Evolutionary conservation across 2,329 filamentous ascomycete species (phyloP).

Genomic region (Diaporthe sp.): DNA sequence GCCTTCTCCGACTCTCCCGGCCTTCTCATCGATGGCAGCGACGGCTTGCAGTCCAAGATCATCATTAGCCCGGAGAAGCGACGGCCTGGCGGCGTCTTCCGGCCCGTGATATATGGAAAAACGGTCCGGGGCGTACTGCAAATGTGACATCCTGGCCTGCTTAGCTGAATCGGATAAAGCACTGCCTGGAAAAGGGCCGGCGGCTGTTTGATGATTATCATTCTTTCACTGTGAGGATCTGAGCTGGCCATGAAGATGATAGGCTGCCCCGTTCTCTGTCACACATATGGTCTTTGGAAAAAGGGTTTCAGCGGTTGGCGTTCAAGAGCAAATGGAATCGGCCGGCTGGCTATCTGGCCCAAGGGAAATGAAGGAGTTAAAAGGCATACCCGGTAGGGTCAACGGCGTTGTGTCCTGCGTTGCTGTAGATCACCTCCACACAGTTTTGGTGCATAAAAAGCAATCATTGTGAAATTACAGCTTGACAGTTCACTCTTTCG

Average conservation of each 20-base stretch:
- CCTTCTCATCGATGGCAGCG: neutral
- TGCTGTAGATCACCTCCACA: neutral
- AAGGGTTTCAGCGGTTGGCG: neutral
- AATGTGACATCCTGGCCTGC: neutral
- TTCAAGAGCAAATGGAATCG: conserved; percentile 6
- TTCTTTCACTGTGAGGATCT: neutral
- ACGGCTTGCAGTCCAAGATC: neutral
- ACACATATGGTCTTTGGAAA: neutral
- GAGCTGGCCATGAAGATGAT: neutral
- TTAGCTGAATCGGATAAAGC: no score
- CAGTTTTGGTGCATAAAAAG: neutral
- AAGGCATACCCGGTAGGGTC: conserved; percentile 21
- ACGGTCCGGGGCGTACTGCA: conserved; percentile 29
- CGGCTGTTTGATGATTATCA: neutral
- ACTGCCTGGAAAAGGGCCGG: neutral
- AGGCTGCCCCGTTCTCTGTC: neutral
- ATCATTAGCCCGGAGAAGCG: conserved; percentile 13
- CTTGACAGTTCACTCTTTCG: neutral
- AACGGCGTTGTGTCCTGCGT: neutral
- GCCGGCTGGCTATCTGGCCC: neutral
- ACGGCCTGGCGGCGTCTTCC: neutral
- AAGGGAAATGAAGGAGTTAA: conserved; percentile 9
- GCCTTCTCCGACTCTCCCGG: neutral
- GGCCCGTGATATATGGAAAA: conserved; percentile 2
- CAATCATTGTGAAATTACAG: neutral